Evolutionary conservation across 2,329 filamentous ascomycete genomes (phyloP), one percentile per base, ranked within the genome.

Genomic region (Arthrobotrys conoides): DNA sequence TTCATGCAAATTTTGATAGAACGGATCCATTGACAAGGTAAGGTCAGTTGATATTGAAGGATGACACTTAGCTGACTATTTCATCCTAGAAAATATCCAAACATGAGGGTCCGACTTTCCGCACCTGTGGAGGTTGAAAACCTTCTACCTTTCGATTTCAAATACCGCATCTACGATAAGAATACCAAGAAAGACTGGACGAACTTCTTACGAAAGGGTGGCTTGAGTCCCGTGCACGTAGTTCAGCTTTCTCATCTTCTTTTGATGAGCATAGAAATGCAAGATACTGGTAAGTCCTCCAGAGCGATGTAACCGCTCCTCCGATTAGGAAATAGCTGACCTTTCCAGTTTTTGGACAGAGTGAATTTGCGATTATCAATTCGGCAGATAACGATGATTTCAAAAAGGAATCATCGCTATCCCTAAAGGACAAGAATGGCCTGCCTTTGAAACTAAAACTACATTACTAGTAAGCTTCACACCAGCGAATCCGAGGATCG

Each of bases 181-280:
- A 96, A 97, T 84, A 97, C 94, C 0, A 96, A 95, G 87, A 97
- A 96, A 84, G 96, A 99, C 84, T 99, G 96, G 96, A 96, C 93
- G 3, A 99, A 99, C 84, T 99, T 99, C 86, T 86, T 99, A 57
- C 90, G 96, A 72, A 98, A 97, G 84, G 96, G 96, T 27, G 96
- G 96, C 14, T 91, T 98, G 71, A 99, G 96, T 83, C 96, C 96
- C 0, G 94, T 99, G 0, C 96, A 99, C 83, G 94, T 98, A 9
- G 95, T 98, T 18, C 95, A 99, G 85, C 87, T 99, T 20, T 97
- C 95, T 0, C 96, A 98, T 84, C 87, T 99, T 8, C 88, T 99
- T 2, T 87, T 99, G 33, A 89, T 99, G 82, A 98, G 95, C 82
- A 89, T 99, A 80, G 94, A 98, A 82, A 93, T 99, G 91, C 93